Conservation (phyloP, 2,329 filamentous ascomycete genomes). For the Chaetothyriales sp. region DNA sequence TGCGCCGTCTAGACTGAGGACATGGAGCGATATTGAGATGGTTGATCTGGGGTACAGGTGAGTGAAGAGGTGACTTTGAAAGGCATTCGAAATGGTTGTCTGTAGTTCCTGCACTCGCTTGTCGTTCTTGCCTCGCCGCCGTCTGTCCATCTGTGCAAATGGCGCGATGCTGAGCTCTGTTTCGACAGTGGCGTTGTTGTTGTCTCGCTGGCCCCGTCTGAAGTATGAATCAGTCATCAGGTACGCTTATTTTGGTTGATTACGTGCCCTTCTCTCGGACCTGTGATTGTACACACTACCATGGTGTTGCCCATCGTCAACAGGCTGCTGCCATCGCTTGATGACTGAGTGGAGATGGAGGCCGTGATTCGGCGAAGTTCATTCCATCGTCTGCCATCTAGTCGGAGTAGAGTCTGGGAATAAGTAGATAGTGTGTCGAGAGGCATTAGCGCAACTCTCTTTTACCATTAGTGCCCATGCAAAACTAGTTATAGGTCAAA, state of each 20-base stretch:
- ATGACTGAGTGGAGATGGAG: slow-evolving; percentile 81
- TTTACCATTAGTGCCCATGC: too few relatives aligned
- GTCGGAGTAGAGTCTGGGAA: slow-evolving; percentile 66
- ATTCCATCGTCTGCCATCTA: slow-evolving; percentile 87
- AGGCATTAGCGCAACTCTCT: slow-evolving; percentile 49
- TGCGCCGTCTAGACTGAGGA: slow-evolving; percentile 80
- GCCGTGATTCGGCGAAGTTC: slow-evolving; percentile 80
- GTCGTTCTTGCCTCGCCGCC: slow-evolving; percentile 13
- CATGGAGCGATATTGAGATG: slow-evolving; percentile 70
- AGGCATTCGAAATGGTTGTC: slow-evolving; percentile 62
- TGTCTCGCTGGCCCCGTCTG: slow-evolving; percentile 18
- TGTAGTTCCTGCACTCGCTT: slow-evolving; percentile 51
- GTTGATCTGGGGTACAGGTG: slow-evolving; percentile 80
- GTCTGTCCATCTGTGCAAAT: slow-evolving; percentile 17
- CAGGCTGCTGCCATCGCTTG: slow-evolving; percentile 84
- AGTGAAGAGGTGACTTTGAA: slow-evolving; percentile 65
- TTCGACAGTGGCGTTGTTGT: slow-evolving; percentile 16
- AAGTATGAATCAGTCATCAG: not conserved
- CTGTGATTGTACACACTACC: slow-evolving; percentile 81
- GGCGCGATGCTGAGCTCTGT: slow-evolving; percentile 18
- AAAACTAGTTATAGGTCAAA: too few relatives aligned
- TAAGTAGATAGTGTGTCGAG: slow-evolving; percentile 91
- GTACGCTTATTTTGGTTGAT: not conserved
- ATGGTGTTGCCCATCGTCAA: slow-evolving; percentile 97
- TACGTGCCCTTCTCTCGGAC: slow-evolving; percentile 55